Evolutionary conservation across 306 rosid genomes (phyloP).

Genomic region (Malus fusca): DNA sequence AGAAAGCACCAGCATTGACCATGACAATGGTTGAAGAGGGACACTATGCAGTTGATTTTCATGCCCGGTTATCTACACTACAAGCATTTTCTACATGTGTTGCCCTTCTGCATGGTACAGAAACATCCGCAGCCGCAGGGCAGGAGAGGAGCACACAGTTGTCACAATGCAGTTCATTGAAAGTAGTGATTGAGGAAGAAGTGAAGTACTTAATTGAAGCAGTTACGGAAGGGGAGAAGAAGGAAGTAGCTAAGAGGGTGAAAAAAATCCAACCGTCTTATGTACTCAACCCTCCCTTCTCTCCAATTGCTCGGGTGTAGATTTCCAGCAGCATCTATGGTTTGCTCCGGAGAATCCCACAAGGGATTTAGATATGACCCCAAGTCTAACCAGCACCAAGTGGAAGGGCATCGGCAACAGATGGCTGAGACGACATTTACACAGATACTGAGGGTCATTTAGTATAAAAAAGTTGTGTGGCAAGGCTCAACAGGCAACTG

Average conservation of each 20-base stretch:
- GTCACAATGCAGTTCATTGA: constrained; percentile 48
- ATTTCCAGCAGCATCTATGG: constrained; percentile 5
- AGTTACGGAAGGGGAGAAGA: constrained; percentile 46
- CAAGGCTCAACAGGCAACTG: constrained; percentile 12
- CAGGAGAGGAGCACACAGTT: constrained; percentile 37
- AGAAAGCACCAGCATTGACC: constrained; percentile 56
- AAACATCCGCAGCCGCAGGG: constrained; percentile 23
- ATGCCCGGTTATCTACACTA: constrained; percentile 68
- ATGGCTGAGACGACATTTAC: not conserved
- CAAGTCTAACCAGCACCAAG: constrained; percentile 1
- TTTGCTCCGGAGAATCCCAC: constrained; percentile 4
- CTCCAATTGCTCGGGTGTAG: constrained; percentile 74
- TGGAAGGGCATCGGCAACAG: constrained; percentile 9
- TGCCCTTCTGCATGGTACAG: constrained; percentile 71
- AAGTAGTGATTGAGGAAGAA: constrained; percentile 68
- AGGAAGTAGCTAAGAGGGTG: constrained; percentile 34
- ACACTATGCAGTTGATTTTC: constrained; percentile 76
- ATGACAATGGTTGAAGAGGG: constrained; percentile 67
- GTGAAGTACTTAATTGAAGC: constrained; percentile 51
- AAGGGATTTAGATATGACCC: constrained; percentile 6
- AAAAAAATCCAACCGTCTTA: constrained; percentile 56
- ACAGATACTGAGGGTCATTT: not conserved
- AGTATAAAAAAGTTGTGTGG: too few species aligned
- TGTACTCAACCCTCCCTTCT: constrained; percentile 65
- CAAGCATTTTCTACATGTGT: constrained; percentile 91